Evolutionary conservation across 257 asterid genomes (phyloP), one percentile per base, ranked within the genome.

Genomic region (Salvia rosmarinus): DNA sequence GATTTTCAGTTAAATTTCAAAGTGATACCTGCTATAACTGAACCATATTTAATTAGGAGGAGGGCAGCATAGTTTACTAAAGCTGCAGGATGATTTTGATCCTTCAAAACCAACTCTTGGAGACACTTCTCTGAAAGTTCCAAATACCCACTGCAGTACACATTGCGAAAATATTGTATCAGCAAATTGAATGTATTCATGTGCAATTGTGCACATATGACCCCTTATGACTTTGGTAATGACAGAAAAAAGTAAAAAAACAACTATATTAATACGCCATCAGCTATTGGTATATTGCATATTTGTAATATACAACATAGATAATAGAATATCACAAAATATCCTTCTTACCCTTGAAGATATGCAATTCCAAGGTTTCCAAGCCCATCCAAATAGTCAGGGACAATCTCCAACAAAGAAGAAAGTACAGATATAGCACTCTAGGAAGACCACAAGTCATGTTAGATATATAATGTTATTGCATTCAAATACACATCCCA

Each of bases 51-150:
- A 78, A 88, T 85, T 77, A 91, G 83, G 73, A 89, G 94, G 68
- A 89, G 73, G 77, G 99, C 90, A 59, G 96, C 90, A 82, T 89
- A 95, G 84, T 91, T 95, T 77, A 82, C 81, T 75, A 95, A 84
- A 68, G 99, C 91, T 8, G 95, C 89, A 40, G 99, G 98, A 77
- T 91, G 99, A 67, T 95, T 88, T 67, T 88, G 99, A 81, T 91
- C 99, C 85, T 89, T 89, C 75, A 95, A 71, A 73, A 89, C 82
- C 79, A 95, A 76, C 70, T 82, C 88, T 67, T 89, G 98, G 79
- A 88, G 88, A 81, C 91, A 89, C 85, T 86, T 88, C 58, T 87
- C 93, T 44, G 99, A 86, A 78, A 83, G 90, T 79, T 95, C 98
- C 80, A 88, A 73, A 77, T 81, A 37, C 67, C 99, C 99, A 75